These are phyloP conservation scores for Mangifera indica DNA, from an alignment of 345 rosid species.

Conservation along the genomic window DNA sequence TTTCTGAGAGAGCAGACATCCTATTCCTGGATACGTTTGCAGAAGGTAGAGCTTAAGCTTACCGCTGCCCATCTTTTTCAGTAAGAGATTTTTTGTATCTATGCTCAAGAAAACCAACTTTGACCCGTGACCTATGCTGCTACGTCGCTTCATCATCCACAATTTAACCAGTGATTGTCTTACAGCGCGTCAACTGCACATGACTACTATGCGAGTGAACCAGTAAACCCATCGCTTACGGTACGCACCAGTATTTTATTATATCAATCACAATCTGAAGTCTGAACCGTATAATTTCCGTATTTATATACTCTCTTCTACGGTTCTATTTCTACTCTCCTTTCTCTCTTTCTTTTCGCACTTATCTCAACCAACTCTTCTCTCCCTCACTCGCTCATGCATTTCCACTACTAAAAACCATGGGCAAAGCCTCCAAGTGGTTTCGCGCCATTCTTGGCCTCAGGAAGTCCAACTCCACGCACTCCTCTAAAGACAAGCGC, in stretches of 20 bases:
- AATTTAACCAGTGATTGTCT: too few species aligned
- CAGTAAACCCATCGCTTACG: background rate
- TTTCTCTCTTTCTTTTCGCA: background rate
- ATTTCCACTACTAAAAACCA: slow-evolving; percentile 15
- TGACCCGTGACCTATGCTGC: background rate
- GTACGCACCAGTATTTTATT: background rate
- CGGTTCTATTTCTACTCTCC: too few species aligned
- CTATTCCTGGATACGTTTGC: slow-evolving; percentile 8
- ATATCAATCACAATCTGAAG: background rate
- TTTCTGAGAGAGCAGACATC: background rate
- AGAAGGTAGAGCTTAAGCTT: background rate
- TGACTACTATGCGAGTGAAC: background rate
- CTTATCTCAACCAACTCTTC: background rate
- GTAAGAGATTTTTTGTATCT: background rate
- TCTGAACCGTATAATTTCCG: slow-evolving; percentile 11
- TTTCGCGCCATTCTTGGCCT: slow-evolving; percentile 66
- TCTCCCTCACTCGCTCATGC: slow-evolving; percentile 11
- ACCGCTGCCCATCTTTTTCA: slow-evolving; percentile 1
- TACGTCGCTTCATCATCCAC: background rate
- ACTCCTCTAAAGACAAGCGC: slow-evolving; percentile 49
- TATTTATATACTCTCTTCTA: background rate
- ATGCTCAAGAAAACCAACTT: background rate
- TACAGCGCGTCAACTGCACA: background rate
- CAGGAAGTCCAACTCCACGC: slow-evolving; percentile 50
- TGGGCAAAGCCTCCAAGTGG: slow-evolving; percentile 91